Evolutionary conservation across 2,329 filamentous ascomycete species (phyloP), one percentile per base, ranked within the genome.

Genomic region (Thielaviopsis musarum): DNA sequence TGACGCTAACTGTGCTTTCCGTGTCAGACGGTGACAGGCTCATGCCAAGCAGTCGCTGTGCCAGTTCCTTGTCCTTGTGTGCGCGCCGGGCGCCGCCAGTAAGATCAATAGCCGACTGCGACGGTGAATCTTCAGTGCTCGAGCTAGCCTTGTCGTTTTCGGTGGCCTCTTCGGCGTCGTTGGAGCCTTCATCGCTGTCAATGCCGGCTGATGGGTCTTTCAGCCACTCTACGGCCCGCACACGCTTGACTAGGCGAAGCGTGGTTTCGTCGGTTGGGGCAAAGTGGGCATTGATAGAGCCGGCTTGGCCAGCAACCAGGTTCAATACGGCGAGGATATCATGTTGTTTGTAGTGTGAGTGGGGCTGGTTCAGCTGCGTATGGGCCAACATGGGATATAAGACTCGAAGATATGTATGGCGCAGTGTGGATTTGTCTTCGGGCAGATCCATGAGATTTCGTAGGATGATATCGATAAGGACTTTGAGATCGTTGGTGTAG

Each of bases 391-490:
- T 77, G 0, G 93, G 93, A 67, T 94, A 90, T 13, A 98, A 75
- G 3, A 98, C 93, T 34, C 93, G 84, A 5, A 98, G 78, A 69
- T 98, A 98, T 3, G 93, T 98, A 70, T 98, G 93, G 45, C 91
- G 82, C 60, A 98, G 75, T 19, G 82, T 77, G 63, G 77, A 75
- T 62, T 81, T 83, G 68, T 95, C 91, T 66, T 91, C 85, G 0
- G 94, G 93, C 9, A 98, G 77, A 69, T 98, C 93, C 66, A 97
- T 83, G n/a, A 98, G 77, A 67, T 98, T 98, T 52, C 93, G 87
- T 62, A 98, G 88, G 61, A 98, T 90, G 64, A 98, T 93, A 68
- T 98, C 93, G 54, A 97, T 78, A 17, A 98, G 80, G 4, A 98
- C 93, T 61, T 89, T 87, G 30, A 98, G 77, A 67, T 98, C 93